These are phyloP conservation scores for Rhizopogon vinicolor DNA, from an alignment of 768 basidiomycete genomes.

Conservation along the genomic window DNA sequence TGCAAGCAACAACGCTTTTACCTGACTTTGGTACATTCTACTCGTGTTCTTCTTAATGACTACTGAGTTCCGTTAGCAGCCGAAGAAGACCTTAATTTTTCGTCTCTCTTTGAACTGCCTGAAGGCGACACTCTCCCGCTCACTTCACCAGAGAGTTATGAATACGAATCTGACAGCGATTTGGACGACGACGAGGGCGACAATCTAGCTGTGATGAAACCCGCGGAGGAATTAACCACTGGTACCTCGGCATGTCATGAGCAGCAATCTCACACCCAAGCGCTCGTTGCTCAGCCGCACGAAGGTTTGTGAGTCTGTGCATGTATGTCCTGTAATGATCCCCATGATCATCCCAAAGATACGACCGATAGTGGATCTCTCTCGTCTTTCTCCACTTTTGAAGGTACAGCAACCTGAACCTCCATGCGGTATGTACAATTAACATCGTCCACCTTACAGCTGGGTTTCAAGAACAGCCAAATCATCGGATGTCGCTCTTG, in stretches of 20 bases:
- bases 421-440: not conserved
- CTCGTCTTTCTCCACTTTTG: not conserved
- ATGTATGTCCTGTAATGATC: not conserved
- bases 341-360: not conserved
- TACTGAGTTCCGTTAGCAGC: not conserved
- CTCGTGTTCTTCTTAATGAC: not conserved
- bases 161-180: constrained; percentile 3
- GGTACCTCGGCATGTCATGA: not conserved
- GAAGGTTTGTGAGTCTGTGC: not conserved
- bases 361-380: not conserved
- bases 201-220: not conserved
- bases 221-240: not conserved
- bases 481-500: not conserved
- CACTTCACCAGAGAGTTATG: not conserved
- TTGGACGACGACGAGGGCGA: not conserved
- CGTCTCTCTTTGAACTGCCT: not conserved
- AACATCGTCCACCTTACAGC: not conserved
- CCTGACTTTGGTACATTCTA: not conserved
- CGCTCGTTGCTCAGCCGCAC: not conserved
- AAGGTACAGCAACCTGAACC: not conserved
- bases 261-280: not conserved
- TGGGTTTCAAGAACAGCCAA: not conserved
- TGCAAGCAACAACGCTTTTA: not conserved
- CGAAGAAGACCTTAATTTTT: not conserved
- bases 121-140: not conserved